These are phyloP conservation scores for Thermoascus crustaceus DNA, from an alignment of 2,329 filamentous ascomycete genomes.

Conservation along the genomic window DNA sequence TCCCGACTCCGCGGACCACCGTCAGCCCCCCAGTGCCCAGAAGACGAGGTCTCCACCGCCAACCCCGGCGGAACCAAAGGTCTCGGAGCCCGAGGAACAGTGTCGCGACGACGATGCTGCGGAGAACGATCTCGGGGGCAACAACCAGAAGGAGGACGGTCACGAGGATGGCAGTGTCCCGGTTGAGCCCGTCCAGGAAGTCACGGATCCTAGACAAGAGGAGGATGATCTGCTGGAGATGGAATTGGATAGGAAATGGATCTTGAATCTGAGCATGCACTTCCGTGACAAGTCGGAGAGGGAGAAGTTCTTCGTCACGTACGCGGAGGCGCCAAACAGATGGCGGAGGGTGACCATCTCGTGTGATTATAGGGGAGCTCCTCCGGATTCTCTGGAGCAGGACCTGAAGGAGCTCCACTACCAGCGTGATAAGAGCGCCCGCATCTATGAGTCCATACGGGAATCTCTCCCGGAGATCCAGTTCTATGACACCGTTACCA, in stretches of 20 bases:
- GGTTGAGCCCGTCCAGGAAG: neutral
- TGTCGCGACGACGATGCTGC: conserved; percentile 23
- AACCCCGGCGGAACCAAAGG: conserved; percentile 24
- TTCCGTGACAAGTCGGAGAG: conserved; percentile 86
- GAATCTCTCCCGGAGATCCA: conserved; percentile 89
- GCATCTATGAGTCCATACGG: conserved; percentile 89
- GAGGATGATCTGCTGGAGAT: conserved; percentile 51
- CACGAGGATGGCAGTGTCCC: too few relatives aligned
- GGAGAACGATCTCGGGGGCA: conserved; percentile 14
- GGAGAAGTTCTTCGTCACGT: conserved; percentile 98
- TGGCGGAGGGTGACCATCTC: conserved; percentile 91
- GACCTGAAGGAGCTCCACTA: conserved; percentile 70
- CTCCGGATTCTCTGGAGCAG: conserved; percentile 72
- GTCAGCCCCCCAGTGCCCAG: conserved; percentile 33
- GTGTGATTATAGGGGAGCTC: conserved; percentile 78
- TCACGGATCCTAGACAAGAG: conserved; percentile 2
- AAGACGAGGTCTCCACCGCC: conserved; percentile 38
- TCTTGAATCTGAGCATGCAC: conserved; percentile 96
- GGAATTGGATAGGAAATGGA: conserved; percentile 85
- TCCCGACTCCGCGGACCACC: conserved; percentile 53
- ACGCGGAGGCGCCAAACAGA: conserved; percentile 65
- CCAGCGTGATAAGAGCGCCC: conserved; percentile 84
- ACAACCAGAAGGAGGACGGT: neutral
- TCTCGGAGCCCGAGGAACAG: conserved; percentile 35
- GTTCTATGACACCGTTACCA: conserved; percentile 93